phyloP scores from a whole-genome alignment of 345 rosid genomes.

The Bruguiera gymnorhiza region DNA sequence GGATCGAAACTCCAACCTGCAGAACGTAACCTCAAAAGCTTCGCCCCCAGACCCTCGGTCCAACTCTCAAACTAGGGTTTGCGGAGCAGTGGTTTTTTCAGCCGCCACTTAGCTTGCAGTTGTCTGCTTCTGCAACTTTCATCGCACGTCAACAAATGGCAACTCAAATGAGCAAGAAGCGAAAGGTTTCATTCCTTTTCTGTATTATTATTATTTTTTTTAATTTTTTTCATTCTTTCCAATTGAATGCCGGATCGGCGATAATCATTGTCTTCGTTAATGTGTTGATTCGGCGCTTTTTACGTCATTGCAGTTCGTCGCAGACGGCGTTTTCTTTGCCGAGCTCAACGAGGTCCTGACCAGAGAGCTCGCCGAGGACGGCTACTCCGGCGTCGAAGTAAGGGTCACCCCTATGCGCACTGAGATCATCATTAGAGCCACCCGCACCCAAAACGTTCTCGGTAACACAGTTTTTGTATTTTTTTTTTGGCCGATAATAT shows the following conservation, averaged over 20 bases:
- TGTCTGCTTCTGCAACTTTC: background rate
- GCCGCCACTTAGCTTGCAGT: too few species aligned
- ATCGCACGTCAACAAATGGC: slow-evolving; percentile 38
- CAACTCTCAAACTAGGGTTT: background rate
- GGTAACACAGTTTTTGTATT: slow-evolving; percentile 31
- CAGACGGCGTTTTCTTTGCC: slow-evolving; percentile 77
- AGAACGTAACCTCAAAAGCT: too few species aligned
- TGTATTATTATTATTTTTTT: background rate
- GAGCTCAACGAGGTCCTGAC: slow-evolving; percentile 77
- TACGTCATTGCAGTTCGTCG: slow-evolving; percentile 48
- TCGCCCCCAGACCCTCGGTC: too few species aligned
- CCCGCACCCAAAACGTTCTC: slow-evolving; percentile 86
- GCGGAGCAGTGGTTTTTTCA: background rate
- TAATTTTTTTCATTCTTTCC: background rate
- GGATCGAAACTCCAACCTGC: too few species aligned
- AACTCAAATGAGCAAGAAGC: slow-evolving; percentile 79
- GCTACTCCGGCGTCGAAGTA: slow-evolving; percentile 89
- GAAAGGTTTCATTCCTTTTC: slow-evolving; percentile 42
- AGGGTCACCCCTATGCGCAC: slow-evolving; percentile 85
- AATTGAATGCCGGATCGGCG: background rate
- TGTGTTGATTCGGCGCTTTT: too few species aligned
- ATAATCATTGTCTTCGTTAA: background rate
- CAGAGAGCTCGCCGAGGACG: slow-evolving; percentile 82
- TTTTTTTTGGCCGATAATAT: background rate
- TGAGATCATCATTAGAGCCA: slow-evolving; percentile 82